Percentiles rank a stretch among this genome's conserved stretches.
These are phyloP conservation scores for Stellera chamaejasme DNA, from an alignment of 345 rosid genomes.

Conservation along the genomic window DNA sequence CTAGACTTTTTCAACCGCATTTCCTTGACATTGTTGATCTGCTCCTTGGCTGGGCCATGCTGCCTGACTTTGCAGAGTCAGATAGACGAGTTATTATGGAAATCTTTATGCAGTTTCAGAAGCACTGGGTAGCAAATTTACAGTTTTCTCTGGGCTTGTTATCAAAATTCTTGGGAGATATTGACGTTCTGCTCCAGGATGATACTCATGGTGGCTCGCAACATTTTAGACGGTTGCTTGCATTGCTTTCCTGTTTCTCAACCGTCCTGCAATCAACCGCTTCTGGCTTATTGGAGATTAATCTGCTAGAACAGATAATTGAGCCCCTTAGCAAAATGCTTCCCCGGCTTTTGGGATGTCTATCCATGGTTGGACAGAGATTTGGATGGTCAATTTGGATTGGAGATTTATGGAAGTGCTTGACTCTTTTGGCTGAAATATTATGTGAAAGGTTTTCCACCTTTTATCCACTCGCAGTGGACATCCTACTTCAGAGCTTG, in stretches of 20 bases:
- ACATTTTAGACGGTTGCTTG: conserved; percentile 75
- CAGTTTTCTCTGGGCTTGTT: conserved; percentile 76
- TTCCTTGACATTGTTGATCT: conserved; percentile 83
- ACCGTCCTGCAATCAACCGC: conserved; percentile 84
- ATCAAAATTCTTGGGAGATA: conserved; percentile 75
- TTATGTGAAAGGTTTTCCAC: conserved; percentile 61
- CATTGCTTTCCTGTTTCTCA: conserved; percentile 86
- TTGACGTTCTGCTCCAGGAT: conserved; percentile 82
- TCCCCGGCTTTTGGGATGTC: conserved; percentile 68
- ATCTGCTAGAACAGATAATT: conserved; percentile 66
- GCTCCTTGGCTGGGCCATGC: conserved; percentile 94
- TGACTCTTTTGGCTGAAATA: conserved; percentile 94
- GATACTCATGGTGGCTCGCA: conserved; percentile 56
- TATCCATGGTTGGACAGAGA: conserved; percentile 65
- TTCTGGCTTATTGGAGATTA: conserved; percentile 83
- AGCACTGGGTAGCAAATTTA: conserved; percentile 78
- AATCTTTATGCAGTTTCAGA: conserved; percentile 91
- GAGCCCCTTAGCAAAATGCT: conserved; percentile 65
- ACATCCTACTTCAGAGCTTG: conserved; percentile 68
- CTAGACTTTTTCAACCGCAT: conserved; percentile 76
- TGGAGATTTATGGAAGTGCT: conserved; percentile 75
- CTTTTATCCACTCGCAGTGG: conserved; percentile 54
- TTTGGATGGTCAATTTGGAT: conserved; percentile 93
- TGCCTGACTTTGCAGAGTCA: conserved; percentile 67
- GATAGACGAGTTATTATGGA: conserved; percentile 72